Percentiles rank a stretch among this genome's conserved stretches.
These are phyloP conservation scores for Cercospora citrullina DNA, from an alignment of 2,329 filamentous ascomycete species.

Conservation along the genomic window DNA sequence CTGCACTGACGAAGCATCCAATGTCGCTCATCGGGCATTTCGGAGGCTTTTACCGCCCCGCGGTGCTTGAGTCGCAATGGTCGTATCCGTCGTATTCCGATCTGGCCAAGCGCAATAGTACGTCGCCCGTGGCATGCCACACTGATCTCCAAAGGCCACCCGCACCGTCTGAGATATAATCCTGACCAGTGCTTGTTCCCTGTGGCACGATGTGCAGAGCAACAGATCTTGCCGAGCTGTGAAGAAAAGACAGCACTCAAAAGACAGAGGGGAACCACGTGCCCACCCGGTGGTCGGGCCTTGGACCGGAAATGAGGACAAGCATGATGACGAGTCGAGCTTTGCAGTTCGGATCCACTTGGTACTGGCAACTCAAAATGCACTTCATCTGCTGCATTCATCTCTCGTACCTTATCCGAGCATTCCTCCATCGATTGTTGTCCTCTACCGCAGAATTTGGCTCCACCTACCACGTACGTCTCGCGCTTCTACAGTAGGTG, in stretches of 20 bases:
- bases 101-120: background rate
- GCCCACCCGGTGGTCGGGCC: background rate
- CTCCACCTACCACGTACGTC: background rate
- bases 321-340: slow-evolving; percentile 1
- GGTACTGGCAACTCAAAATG: slow-evolving; percentile 5
- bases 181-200: background rate
- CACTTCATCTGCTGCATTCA: slow-evolving; percentile 7
- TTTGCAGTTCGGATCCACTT: background rate
- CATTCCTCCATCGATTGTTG: background rate
- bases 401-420: background rate
- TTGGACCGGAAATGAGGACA: background rate
- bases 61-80: background rate
- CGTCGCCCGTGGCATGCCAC: background rate
- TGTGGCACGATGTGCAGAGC: background rate
- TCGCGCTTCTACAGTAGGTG: background rate
- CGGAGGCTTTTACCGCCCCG: background rate
- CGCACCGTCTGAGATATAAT: background rate
- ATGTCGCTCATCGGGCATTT: background rate
- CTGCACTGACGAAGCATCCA: background rate
- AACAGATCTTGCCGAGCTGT: background rate
- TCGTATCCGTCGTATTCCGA: background rate
- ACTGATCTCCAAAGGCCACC: background rate
- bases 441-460: background rate
- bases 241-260: background rate
- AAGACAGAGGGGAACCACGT: background rate